These are phyloP conservation scores for Geosmithia morbida DNA, from an alignment of 2,329 filamentous ascomycete genomes.

Conservation along the genomic window DNA sequence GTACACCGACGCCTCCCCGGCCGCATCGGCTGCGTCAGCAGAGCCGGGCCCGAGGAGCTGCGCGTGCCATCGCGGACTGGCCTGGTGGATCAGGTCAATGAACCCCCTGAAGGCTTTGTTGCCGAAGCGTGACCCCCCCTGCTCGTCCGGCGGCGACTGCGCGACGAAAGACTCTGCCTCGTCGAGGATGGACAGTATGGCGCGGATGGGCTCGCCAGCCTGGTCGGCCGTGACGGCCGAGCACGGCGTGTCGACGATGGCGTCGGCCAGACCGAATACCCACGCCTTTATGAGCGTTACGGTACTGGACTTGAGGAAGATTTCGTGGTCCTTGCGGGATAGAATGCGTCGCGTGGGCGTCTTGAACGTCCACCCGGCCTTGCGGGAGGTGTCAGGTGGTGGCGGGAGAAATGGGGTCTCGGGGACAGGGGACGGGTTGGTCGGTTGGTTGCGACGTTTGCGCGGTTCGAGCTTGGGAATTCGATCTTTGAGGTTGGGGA, in stretches of 20 bases:
- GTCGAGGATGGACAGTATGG: constrained; percentile 53
- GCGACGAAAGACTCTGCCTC: constrained; percentile 52
- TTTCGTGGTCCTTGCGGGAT: constrained; percentile 61
- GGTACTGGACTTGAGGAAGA: constrained; percentile 67
- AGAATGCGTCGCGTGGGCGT: constrained; percentile 68
- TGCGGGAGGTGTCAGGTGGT: constrained; percentile 42
- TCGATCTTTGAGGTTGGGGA: constrained; percentile 28
- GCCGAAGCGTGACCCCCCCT: constrained; percentile 80
- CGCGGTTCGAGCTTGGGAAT: constrained; percentile 57
- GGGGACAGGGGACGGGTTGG: constrained; percentile 51
- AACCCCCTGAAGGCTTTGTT: constrained; percentile 84
- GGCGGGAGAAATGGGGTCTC: constrained; percentile 60
- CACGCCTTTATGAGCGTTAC: constrained; percentile 68
- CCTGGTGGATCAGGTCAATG: constrained; percentile 51
- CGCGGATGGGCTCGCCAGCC: constrained; percentile 22
- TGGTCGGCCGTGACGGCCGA: constrained; percentile 43
- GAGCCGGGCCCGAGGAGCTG: constrained; percentile 36
- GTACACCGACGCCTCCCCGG: constrained; percentile 61
- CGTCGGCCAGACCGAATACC: constrained; percentile 74
- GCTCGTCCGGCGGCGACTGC: constrained; percentile 66
- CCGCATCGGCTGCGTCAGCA: constrained; percentile 38
- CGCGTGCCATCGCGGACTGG: constrained; percentile 45
- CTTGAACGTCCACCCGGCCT: constrained; percentile 39
- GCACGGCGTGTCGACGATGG: constrained; percentile 56
- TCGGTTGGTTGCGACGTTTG: constrained; percentile 32